Evolutionary conservation across 495 filamentous ascomycete species (phyloP), one percentile per base, ranked within the genome.

Genomic region (Penicillium tannophilum): DNA sequence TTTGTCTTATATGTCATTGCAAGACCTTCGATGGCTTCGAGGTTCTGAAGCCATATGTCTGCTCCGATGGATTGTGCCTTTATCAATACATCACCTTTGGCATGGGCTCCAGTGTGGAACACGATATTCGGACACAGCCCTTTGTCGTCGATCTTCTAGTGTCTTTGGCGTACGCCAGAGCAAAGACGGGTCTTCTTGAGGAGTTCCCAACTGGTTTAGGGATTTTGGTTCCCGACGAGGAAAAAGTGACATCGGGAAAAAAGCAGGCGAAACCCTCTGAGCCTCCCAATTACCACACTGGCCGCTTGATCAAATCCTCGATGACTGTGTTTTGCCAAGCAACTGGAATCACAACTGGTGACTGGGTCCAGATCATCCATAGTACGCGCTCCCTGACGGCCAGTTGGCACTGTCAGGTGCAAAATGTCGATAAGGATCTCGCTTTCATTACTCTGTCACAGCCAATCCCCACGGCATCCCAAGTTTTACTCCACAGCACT

Each of bases 81-180:
- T 94, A 91, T 62, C 93, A 98, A 65, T 97, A 95, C 75, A 90
- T 97, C 84, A 81, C 82, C n/a, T 79, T 94, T 26, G 92, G 91
- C 0, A 87, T 96, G 69, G 93, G 93, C 0, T 88, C 91, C 2
- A 90, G 85, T 64, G 83, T 96, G 55, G 92, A 97, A 66, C 83
- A 91, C 66, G 92, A 96, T 65, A 90, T 98, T 31, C 59, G 88
- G 30, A 82, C 85, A 16, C 88, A 94, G 61, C 91, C 92, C 9
- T 82, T 87, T 41, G 93, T 96, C 1, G 89, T 96, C 17, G 93
- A 98, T 65, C 73, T 98, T 5, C 79, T 98, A 0, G 76, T 96
- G 20, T 91, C 87, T 67, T 88, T 98, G 63, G 91, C 89, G 62
- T 96, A 92, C 61, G 66, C 79, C 12, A 82, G 85, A 46, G 85